phyloP scores from a whole-genome alignment of 441 rosid genomes.

The Erodium chrysanthum region DNA sequence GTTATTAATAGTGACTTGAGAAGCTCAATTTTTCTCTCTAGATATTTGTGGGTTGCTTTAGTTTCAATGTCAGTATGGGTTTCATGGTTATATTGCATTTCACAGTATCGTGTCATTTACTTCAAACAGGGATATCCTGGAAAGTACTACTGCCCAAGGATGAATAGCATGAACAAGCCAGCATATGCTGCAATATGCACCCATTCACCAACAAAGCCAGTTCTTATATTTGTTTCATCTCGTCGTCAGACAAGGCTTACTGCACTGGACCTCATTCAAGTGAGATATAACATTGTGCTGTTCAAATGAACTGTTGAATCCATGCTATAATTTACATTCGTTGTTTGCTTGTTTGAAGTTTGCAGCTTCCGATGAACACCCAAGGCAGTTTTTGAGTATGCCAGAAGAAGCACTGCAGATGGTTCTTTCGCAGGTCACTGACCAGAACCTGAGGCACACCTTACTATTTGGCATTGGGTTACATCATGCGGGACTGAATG shows the following conservation, averaged over 20 bases:
- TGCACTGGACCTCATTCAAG: constrained; percentile 97
- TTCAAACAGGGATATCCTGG: constrained; percentile 91
- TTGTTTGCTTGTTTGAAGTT: constrained; percentile 41
- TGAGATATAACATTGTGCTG: constrained; percentile 24
- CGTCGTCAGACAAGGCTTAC: constrained; percentile 99
- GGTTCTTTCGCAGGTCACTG: constrained; percentile 91
- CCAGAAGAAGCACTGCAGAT: constrained; percentile 86
- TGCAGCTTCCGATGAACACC: constrained; percentile 93
- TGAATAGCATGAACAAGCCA: constrained; percentile 99
- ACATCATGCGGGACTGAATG: constrained; percentile 97
- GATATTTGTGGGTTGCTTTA: neutral
- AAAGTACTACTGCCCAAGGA: constrained; percentile 86
- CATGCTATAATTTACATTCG: constrained; percentile 15
- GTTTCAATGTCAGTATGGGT: neutral
- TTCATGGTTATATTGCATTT: neutral
- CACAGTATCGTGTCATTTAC: neutral
- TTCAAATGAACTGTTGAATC: constrained; percentile 11
- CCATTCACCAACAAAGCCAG: constrained; percentile 94
- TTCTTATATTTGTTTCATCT: constrained; percentile 94
- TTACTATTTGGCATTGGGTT: constrained; percentile 95
- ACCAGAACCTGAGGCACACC: constrained; percentile 90
- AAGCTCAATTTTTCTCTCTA: neutral
- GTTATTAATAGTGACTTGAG: neutral
- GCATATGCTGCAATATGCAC: constrained; percentile 98
- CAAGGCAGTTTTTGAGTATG: constrained; percentile 77